Evolutionary conservation across 192 early-diverging fungal genomes (phyloP).

Genomic region (Gryganskiella cystojenkinii): DNA sequence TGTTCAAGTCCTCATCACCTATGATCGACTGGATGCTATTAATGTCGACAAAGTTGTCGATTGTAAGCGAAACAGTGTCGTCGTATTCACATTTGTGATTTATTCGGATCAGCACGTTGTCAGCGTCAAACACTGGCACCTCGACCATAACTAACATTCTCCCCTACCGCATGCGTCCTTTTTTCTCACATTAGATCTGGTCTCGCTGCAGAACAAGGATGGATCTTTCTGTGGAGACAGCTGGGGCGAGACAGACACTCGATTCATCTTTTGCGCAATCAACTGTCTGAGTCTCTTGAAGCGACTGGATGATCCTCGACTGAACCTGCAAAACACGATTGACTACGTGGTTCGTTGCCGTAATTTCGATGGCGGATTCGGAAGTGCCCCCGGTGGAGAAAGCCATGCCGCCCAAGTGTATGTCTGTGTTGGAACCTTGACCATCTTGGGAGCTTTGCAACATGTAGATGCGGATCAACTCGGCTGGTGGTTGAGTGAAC

Average conservation of each 20-base stretch:
- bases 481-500: slow-evolving; percentile 93
- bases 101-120: too few relatives aligned
- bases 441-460: slow-evolving; percentile 83
- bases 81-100: too few relatives aligned
- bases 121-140: neutral
- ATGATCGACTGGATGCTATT: slow-evolving; percentile 83
- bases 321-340: slow-evolving; percentile 70
- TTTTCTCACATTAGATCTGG: slow-evolving; percentile 64
- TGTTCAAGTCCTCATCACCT: slow-evolving; percentile 86
- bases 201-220: slow-evolving; percentile 64
- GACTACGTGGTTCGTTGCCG: slow-evolving; percentile 80
- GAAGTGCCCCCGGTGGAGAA: slow-evolving; percentile 89
- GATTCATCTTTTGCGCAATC: slow-evolving; percentile 91
- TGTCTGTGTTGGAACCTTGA: slow-evolving; percentile 89
- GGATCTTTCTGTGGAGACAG: slow-evolving; percentile 92
- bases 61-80: slow-evolving; percentile 69
- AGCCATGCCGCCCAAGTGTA: slow-evolving; percentile 94
- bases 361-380: slow-evolving; percentile 98
- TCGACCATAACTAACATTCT: neutral
- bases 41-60: slow-evolving; percentile 70
- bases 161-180: too few relatives aligned
- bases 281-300: slow-evolving; percentile 82
- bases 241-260: slow-evolving; percentile 95
- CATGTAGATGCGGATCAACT: slow-evolving; percentile 85
- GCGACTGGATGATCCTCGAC: slow-evolving; percentile 71